A percentile compares a stretch with the other conserved stretches of the same genome.
Evolutionary conservation across 768 basidiomycete genomes (phyloP).

Genomic region (Tulasnella sp.): DNA sequence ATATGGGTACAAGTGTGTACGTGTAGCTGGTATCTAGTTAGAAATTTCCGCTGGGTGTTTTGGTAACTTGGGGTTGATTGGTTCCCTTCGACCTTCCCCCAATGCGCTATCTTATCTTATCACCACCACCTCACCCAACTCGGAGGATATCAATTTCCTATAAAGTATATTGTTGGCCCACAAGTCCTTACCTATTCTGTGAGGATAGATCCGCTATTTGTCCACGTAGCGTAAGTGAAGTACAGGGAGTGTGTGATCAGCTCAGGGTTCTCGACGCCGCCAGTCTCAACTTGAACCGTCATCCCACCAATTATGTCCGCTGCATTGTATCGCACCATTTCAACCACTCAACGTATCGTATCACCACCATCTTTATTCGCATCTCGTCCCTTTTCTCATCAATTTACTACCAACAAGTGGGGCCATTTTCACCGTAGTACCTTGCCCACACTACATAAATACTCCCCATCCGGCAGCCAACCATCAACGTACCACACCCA

Average conservation of each 20-base stretch:
- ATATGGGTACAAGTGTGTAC: background rate
- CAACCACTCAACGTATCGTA: background rate
- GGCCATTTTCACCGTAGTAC: background rate
- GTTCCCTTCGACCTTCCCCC: too few relatives aligned
- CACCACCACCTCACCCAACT: background rate
- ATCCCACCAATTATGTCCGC: background rate
- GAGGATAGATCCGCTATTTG: background rate
- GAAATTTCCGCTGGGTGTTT: too few relatives aligned
- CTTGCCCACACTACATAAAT: background rate
- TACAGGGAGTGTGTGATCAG: background rate
- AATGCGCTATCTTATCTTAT: background rate
- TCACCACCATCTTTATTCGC: background rate
- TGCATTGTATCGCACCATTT: background rate
- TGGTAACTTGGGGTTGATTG: too few relatives aligned
- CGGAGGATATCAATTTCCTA: background rate
- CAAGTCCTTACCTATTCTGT: background rate
- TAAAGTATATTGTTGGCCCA: background rate
- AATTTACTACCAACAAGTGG: background rate
- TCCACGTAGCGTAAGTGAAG: background rate
- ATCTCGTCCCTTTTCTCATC: background rate
- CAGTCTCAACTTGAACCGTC: background rate
- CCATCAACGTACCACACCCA: background rate
- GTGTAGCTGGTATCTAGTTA: background rate
- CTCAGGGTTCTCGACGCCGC: background rate
- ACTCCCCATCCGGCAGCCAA: background rate